These are phyloP conservation scores for Cladorrhinum sp. DNA, from an alignment of 2,329 filamentous ascomycete genomes.

Conservation along the genomic window DNA sequence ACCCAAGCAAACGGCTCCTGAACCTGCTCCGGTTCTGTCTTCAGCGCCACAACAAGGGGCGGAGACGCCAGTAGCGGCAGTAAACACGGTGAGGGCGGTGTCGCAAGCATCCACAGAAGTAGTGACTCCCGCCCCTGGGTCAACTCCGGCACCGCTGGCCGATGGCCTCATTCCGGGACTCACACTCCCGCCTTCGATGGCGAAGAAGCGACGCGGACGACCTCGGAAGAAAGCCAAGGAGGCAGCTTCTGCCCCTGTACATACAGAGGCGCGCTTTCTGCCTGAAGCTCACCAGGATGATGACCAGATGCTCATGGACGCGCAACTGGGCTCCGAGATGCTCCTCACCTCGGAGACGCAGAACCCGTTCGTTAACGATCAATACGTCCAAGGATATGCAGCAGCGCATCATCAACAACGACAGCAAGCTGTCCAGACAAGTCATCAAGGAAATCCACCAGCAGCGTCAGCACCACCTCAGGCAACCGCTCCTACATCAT, in stretches of 20 bases:
- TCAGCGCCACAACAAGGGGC: background rate
- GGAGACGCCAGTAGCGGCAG: background rate
- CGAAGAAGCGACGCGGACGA: slow-evolving; percentile 4
- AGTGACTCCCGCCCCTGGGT: background rate
- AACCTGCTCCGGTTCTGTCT: background rate
- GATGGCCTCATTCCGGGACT: background rate
- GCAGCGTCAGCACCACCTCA: slow-evolving; percentile 1
- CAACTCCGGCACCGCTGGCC: background rate
- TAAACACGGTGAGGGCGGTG: background rate
- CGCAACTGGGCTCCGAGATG: slow-evolving; percentile 39
- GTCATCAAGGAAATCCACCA: slow-evolving; percentile 8
- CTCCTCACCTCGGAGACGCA: slow-evolving; percentile 40
- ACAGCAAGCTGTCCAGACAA: slow-evolving; percentile 8
- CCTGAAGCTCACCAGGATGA: slow-evolving; percentile 28
- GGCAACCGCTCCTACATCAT: background rate
- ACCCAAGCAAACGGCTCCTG: background rate
- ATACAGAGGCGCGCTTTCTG: slow-evolving; percentile 62
- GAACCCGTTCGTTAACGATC: slow-evolving; percentile 22
- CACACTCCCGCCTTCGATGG: background rate
- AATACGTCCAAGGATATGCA: slow-evolving; percentile 14
- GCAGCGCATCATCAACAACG: slow-evolving; percentile 8
- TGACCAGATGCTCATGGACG: slow-evolving; percentile 29
- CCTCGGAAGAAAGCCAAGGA: background rate
- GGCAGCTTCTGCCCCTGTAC: slow-evolving; percentile 25
- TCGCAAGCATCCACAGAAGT: background rate